A percentile compares a stretch with the other conserved stretches of the same genome.
Conservation (phyloP, 2,329 filamentous ascomycete genomes). For the Trichoderma simmonsii region DNA sequence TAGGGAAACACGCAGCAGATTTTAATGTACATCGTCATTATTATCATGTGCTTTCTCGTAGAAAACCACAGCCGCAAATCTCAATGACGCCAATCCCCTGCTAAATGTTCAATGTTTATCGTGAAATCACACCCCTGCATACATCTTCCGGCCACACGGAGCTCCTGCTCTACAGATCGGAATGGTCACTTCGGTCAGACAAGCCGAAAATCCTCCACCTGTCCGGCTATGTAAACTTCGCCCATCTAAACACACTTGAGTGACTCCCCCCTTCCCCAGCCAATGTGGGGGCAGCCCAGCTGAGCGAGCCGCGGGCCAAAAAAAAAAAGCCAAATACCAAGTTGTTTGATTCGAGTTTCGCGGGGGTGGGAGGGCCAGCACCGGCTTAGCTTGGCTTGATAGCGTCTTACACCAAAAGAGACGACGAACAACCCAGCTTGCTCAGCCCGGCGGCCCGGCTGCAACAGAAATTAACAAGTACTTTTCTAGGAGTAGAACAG, state of each 20-base stretch:
- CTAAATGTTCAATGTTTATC: background rate
- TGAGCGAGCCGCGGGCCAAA: constrained; percentile 12
- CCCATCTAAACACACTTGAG: background rate
- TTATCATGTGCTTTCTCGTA: background rate
- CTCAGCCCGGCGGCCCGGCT: background rate
- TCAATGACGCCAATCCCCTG: background rate
- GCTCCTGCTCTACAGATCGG: constrained; percentile 7
- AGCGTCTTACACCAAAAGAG: background rate
- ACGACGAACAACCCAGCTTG: background rate
- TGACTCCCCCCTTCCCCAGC: background rate
- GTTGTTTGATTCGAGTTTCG: background rate
- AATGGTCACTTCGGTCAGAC: constrained; percentile 4
- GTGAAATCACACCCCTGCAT: background rate
- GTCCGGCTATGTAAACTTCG: constrained; percentile 9
- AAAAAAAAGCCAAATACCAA: background rate
- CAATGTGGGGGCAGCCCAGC: background rate
- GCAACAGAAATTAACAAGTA: no score
- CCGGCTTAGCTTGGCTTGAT: background rate
- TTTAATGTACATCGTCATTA: background rate
- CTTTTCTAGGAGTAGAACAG: background rate
- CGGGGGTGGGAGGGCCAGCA: background rate
- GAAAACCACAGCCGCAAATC: background rate
- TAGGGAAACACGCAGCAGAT: background rate
- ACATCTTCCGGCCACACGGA: constrained; percentile 13
- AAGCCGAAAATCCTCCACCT: constrained; percentile 18